phyloP scores from a whole-genome alignment of 176 grass and related monocot genomes.

The Oryza brachyantha region DNA sequence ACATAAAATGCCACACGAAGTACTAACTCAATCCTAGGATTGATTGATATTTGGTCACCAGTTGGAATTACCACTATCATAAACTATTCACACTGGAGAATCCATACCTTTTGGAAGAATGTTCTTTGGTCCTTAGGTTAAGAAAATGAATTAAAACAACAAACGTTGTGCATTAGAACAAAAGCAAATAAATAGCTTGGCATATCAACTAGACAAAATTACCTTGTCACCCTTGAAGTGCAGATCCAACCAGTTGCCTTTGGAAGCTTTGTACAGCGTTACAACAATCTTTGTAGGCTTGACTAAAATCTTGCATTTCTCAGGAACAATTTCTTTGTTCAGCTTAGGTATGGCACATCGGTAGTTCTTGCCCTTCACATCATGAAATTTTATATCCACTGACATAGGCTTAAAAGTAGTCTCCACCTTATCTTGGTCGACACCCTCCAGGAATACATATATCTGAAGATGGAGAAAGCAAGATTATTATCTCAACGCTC shows the following conservation, averaged over 20 bases:
- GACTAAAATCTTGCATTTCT: conserved; percentile 78
- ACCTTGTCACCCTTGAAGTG: conserved; percentile 92
- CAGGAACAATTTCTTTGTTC: conserved; percentile 83
- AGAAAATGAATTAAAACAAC: neutral
- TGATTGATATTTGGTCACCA: neutral
- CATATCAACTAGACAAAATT: neutral
- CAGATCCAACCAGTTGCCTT: conserved; percentile 82
- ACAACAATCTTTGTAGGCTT: conserved; percentile 75
- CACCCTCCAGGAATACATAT: conserved; percentile 66
- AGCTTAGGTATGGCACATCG: conserved; percentile 73
- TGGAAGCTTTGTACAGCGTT: conserved; percentile 69
- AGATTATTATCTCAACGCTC: neutral
- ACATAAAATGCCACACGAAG: neutral
- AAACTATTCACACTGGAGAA: neutral
- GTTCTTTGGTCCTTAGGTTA: neutral
- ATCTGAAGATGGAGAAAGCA: conserved; percentile 44
- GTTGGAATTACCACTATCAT: neutral
- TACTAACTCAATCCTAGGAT: neutral
- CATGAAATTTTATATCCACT: conserved; percentile 77
- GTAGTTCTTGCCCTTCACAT: conserved; percentile 89
- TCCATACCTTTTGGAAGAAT: neutral
- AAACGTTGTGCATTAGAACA: neutral
- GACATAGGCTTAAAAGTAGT: conserved; percentile 58
- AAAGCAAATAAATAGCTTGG: neutral
- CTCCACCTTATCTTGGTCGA: conserved; percentile 65